phyloP scores from a whole-genome alignment of 2,329 filamentous ascomycete genomes.

The Aspergillus floridensis region DNA sequence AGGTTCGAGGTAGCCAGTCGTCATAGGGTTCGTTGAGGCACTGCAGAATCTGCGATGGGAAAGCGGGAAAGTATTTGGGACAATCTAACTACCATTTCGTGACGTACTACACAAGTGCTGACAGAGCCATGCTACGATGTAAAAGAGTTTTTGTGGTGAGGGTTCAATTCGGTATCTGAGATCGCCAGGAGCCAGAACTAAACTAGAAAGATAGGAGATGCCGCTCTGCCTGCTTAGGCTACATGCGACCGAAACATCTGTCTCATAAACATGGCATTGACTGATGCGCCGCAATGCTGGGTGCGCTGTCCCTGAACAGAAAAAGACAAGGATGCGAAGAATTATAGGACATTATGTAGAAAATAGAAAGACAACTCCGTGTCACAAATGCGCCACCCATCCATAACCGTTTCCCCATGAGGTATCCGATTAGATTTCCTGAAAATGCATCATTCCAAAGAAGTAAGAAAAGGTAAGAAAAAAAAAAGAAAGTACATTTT shows the following conservation, averaged over 20 bases:
- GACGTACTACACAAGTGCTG: neutral
- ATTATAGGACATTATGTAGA: constrained; percentile 14
- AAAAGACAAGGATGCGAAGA: constrained; percentile 6
- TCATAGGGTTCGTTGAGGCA: neutral
- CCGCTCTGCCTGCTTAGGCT: constrained; percentile 4
- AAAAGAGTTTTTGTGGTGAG: neutral
- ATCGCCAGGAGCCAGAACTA: constrained; percentile 22
- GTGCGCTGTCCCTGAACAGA: constrained; percentile 2
- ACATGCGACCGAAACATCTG: constrained; percentile 11
- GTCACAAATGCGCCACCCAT: constrained; percentile 15
- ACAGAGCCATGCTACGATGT: neutral
- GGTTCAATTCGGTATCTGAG: constrained; percentile 11
- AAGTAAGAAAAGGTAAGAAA: neutral
- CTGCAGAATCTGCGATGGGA: neutral
- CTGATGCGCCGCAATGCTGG: constrained; percentile 5
- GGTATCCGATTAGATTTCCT: constrained; percentile 16
- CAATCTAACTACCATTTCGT: neutral
- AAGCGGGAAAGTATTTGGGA: too few relatives aligned
- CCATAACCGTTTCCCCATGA: constrained; percentile 15
- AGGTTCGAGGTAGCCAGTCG: neutral
- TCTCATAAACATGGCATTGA: constrained; percentile 14
- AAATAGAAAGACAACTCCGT: constrained; percentile 14
- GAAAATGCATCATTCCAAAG: constrained; percentile 5
- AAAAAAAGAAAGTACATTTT: neutral
- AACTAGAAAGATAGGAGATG: constrained; percentile 9